Evolutionary conservation across 768 basidiomycete genomes (phyloP), one percentile per base, ranked within the genome.

Genomic region (Lyophyllum decastes): DNA sequence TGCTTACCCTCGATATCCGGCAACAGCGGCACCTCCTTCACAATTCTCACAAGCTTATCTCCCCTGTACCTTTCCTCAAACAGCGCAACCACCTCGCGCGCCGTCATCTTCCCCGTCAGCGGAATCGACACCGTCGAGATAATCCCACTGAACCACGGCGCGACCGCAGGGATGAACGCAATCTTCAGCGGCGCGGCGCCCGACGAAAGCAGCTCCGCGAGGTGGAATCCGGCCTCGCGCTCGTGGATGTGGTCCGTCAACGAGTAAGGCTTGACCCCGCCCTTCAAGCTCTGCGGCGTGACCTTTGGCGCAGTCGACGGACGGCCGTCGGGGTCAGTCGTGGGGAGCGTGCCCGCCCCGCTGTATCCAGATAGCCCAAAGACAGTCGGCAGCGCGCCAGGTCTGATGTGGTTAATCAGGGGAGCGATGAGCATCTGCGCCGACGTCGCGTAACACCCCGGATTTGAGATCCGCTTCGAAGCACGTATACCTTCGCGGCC

Each of bases 211-310:
- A 93, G 82, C 3, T 71, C 72, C 8, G 90, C 85, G 50, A 99
- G 86, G 72, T 97, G 97, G 63, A 78, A 77, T 2, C 88, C 87
- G 0, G 95, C 93, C 74, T 99, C 97, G 45, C 97, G 91, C 72
- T 99, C 97, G 78, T 99, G 97, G 67, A 99, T 97, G 75, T 99
- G 97, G 72, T 95, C 95, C 14, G 97, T 99, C 48, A 99, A 76
- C 0, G 93, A 67, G 74, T 99, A 99, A 7, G 95, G 89, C 52
- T 86, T 83, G 48, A 98, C 74, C 2, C 88, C 91, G 12, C 89
- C 88, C 1, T 74, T 77, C 14, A 99, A 85, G 59, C 80, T 86
- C 62, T 91, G 86, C 0, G 91, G 80, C 1, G 87, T 78, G 14
- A 97, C 83, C 72, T 98, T 98, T 43, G 97, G 88, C 14, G 86